These are phyloP conservation scores for Nicotiana otophora DNA, from an alignment of 257 asterid genomes.

Conservation along the genomic window DNA sequence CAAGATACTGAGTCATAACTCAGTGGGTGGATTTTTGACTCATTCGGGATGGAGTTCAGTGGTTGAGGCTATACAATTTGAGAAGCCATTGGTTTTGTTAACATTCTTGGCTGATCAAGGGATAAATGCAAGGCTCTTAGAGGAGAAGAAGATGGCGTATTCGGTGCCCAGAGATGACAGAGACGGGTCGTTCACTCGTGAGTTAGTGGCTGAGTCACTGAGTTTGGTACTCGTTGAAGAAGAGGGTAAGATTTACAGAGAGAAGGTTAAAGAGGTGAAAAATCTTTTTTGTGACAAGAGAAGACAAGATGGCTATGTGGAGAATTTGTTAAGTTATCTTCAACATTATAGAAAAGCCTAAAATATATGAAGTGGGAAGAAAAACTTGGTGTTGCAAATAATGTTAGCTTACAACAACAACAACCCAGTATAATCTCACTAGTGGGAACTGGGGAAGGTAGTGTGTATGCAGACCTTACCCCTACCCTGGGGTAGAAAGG, in stretches of 20 bases:
- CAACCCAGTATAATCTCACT: too few species aligned
- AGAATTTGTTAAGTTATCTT: constrained; percentile 5
- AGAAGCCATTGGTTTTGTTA: constrained; percentile 21
- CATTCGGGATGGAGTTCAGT: constrained; percentile 34
- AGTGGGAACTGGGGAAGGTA: too few species aligned
- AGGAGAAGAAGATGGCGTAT: constrained; percentile 16
- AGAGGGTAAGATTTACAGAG: constrained; percentile 6
- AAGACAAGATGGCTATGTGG: constrained; percentile 12
- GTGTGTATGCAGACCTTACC: too few species aligned
- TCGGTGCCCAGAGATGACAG: constrained; percentile 13
- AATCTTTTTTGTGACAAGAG: neutral
- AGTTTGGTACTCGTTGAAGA: constrained; percentile 5
- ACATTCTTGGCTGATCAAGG: constrained; percentile 30
- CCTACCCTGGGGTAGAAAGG: too few species aligned
- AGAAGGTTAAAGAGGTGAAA: neutral
- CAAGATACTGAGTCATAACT: constrained; percentile 26
- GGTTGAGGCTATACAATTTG: constrained; percentile 20
- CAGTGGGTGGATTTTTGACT: constrained; percentile 35
- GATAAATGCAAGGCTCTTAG: constrained; percentile 25
- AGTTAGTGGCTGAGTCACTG: constrained; percentile 15
- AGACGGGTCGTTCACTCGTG: constrained; percentile 13
- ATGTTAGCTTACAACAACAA: too few species aligned
- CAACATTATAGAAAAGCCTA: neutral
- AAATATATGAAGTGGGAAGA: fast-evolving
- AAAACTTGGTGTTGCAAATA: too few species aligned